These are phyloP conservation scores for Trametes cingulata DNA, from an alignment of 768 basidiomycete species.

Conservation along the genomic window DNA sequence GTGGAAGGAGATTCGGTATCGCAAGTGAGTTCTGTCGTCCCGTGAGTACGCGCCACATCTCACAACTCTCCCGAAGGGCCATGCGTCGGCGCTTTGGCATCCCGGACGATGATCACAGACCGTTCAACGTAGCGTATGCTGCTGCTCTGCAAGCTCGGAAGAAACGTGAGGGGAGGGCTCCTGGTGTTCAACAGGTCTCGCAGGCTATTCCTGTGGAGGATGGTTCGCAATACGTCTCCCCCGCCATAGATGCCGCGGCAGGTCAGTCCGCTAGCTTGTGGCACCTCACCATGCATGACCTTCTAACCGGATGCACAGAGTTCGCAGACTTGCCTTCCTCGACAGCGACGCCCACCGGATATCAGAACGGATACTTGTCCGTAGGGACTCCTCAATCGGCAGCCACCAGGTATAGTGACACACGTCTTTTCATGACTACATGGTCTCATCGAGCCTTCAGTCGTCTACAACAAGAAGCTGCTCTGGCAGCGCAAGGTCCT, in stretches of 20 bases:
- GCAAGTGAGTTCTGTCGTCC: slow-evolving; percentile 51
- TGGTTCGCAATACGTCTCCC: not conserved
- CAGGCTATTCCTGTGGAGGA: not conserved
- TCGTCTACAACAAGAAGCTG: not conserved
- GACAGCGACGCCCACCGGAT: not conserved
- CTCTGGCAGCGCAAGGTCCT: not conserved
- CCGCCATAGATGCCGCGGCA: not conserved
- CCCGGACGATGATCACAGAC: slow-evolving; percentile 78
- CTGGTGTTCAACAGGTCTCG: not conserved
- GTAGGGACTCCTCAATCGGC: no score
- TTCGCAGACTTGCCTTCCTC: not conserved
- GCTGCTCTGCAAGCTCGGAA: slow-evolving; percentile 44
- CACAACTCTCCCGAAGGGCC: slow-evolving; percentile 43
- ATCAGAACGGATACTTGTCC: not conserved
- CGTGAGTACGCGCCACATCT: slow-evolving; percentile 8
- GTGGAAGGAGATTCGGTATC: slow-evolving; percentile 65
- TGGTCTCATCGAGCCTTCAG: not conserved
- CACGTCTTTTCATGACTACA: not conserved
- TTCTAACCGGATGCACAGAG: not conserved
- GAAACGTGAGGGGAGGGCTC: slow-evolving; percentile 1
- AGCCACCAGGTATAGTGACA: not conserved
- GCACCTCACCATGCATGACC: not conserved
- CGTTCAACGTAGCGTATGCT: slow-evolving; percentile 87
- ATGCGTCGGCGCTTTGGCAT: slow-evolving; percentile 80
- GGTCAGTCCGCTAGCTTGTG: not conserved